Percentiles rank a stretch among this genome's conserved stretches.
Conservation (phyloP, 805 yeast species). For the Ogataea sp. region DNA sequence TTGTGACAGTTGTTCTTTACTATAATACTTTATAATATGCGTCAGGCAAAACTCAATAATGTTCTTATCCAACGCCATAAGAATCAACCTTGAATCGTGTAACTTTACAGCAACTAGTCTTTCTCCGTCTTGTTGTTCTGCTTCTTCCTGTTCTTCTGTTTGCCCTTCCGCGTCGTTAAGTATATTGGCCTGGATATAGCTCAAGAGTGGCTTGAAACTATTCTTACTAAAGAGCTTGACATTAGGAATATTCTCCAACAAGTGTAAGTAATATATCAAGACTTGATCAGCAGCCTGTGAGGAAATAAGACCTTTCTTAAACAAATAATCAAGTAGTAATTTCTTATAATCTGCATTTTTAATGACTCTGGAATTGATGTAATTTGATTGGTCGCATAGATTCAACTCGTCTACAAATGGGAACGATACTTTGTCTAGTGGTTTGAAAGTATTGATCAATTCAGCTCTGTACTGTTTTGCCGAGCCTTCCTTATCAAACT, state of each 20-base stretch:
- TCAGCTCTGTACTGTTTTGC: background rate
- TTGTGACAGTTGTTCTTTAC: constrained; percentile 4
- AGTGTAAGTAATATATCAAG: background rate
- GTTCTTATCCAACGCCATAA: background rate
- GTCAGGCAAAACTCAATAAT: background rate
- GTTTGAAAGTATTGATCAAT: too few species aligned
- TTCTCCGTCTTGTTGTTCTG: too few species aligned
- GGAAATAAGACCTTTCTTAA: background rate
- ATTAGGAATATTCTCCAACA: background rate
- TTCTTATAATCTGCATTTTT: too few species aligned
- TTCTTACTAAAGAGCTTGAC: too few species aligned
- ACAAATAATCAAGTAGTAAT: background rate
- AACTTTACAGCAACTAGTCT: background rate
- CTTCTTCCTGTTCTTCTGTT: background rate
- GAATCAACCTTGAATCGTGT: background rate
- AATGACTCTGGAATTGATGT: too few species aligned
- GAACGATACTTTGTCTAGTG: too few species aligned
- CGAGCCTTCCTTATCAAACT: background rate
- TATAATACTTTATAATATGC: background rate
- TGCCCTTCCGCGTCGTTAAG: background rate
- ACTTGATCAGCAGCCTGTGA: background rate
- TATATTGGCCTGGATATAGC: background rate
- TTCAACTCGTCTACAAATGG: background rate
- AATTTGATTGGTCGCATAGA: too few species aligned
- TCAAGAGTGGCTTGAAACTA: background rate